These are phyloP conservation scores for Knoxia roxburghii DNA, from an alignment of 257 asterid genomes.

Conservation along the genomic window DNA sequence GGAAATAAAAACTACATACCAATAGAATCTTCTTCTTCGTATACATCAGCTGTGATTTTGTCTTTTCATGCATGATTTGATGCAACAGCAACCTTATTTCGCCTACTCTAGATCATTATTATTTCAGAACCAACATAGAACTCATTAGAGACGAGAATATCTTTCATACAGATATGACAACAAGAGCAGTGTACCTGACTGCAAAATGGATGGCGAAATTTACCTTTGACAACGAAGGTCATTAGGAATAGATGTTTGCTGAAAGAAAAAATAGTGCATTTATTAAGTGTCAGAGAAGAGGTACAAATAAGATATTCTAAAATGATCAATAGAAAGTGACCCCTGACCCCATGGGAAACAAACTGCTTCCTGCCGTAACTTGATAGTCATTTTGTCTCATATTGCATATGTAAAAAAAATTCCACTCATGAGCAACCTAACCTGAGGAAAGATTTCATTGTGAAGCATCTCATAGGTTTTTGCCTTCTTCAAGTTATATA, in stretches of 20 bases:
- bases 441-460: slow-evolving; percentile 53
- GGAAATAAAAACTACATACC: slow-evolving; percentile 45
- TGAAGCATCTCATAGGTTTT: slow-evolving; percentile 52
- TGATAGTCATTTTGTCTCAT: neutral
- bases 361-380: neutral
- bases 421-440: slow-evolving; percentile 27
- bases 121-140: slow-evolving; percentile 16
- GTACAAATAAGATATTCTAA: slow-evolving; percentile 6
- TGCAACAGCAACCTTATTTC: slow-evolving; percentile 52
- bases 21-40: slow-evolving; percentile 50
- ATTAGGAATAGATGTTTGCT: slow-evolving; percentile 39
- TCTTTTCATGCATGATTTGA: slow-evolving; percentile 52
- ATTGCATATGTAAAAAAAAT: slow-evolving; percentile 4
- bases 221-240: slow-evolving; percentile 55
- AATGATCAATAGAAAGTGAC: neutral
- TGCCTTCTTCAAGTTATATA: slow-evolving; percentile 51
- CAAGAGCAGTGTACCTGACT: neutral
- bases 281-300: slow-evolving; percentile 24
- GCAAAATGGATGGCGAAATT: slow-evolving; percentile 18
- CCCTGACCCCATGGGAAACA: neutral
- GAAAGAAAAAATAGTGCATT: slow-evolving; percentile 30
- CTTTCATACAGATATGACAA: neutral
- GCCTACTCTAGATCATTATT: slow-evolving; percentile 44
- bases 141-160: neutral
- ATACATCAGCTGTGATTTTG: slow-evolving; percentile 59